Evolutionary conservation across 2,329 filamentous ascomycete species (phyloP).

Genomic region (Chaetomium globosum): DNA sequence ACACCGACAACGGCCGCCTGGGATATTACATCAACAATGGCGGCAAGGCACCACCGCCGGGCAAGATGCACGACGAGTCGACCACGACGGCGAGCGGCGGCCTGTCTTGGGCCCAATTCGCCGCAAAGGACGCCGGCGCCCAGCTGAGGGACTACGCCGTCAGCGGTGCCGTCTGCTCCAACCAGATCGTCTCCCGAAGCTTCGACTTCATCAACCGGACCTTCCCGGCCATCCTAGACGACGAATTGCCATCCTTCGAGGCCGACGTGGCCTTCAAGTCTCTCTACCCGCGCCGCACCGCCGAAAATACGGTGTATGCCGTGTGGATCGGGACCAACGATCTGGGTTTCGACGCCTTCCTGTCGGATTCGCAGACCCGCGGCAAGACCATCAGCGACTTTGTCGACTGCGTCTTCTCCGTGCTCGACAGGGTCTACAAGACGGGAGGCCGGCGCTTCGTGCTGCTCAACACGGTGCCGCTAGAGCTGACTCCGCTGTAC

Average conservation of each 20-base stretch:
- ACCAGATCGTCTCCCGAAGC: constrained; percentile 63
- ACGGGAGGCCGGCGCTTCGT: constrained; percentile 72
- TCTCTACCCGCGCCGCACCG: constrained; percentile 50
- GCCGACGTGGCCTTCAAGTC: constrained; percentile 51
- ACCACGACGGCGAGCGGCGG: constrained; percentile 66
- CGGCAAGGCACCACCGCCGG: constrained; percentile 64
- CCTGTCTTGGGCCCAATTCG: constrained; percentile 69
- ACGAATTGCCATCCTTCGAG: constrained; percentile 61
- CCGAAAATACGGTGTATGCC: constrained; percentile 68
- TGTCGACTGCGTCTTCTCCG: constrained; percentile 67
- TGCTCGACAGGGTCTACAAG: constrained; percentile 64
- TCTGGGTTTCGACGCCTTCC: constrained; percentile 65
- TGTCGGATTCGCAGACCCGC: constrained; percentile 63
- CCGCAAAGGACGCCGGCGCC: constrained; percentile 60
- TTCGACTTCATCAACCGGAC: constrained; percentile 53
- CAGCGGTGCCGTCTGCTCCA: constrained; percentile 71
- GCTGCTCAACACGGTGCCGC: constrained; percentile 68
- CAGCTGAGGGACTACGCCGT: constrained; percentile 71
- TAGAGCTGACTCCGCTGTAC: constrained; percentile 71
- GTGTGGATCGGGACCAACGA: constrained; percentile 86
- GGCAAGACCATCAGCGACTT: constrained; percentile 66
- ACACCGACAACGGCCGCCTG: constrained; percentile 71
- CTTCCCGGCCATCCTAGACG: constrained; percentile 66
- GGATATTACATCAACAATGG: constrained; percentile 63
- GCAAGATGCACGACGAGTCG: constrained; percentile 50